phyloP scores from a whole-genome alignment of 306 rosid species.

The Prunus mume region DNA sequence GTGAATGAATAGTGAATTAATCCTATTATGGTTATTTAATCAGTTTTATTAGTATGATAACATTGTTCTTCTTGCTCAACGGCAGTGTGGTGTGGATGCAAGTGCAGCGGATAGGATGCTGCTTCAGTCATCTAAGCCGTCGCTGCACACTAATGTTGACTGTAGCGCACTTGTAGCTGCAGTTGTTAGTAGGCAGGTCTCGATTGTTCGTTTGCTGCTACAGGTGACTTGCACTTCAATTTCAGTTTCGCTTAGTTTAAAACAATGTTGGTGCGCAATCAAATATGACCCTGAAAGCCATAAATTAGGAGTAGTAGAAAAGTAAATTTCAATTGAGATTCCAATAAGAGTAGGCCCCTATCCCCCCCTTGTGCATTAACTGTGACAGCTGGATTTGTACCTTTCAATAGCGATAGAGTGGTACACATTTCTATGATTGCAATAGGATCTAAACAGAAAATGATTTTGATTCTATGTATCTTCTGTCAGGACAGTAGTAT shows the following conservation, averaged over 20 bases:
- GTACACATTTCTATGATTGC: slow-evolving; percentile 13
- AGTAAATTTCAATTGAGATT: neutral
- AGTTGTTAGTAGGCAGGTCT: slow-evolving; percentile 79
- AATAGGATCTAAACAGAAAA: slow-evolving; percentile 17
- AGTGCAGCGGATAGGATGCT: slow-evolving; percentile 64
- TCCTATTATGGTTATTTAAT: neutral
- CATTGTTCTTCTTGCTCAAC: slow-evolving; percentile 17
- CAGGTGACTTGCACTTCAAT: slow-evolving; percentile 48
- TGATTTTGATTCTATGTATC: neutral
- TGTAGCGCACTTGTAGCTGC: slow-evolving; percentile 87
- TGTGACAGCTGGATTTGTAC: slow-evolving; percentile 27
- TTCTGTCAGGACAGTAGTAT: slow-evolving; percentile 8
- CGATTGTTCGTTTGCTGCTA: slow-evolving; percentile 62
- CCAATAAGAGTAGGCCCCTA: slow-evolving; percentile 3
- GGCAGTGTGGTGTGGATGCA: slow-evolving; percentile 79
- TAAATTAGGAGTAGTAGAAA: neutral
- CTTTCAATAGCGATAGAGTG: neutral
- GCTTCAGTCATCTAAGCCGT: slow-evolving; percentile 82
- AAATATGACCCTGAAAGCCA: neutral
- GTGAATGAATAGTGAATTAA: neutral
- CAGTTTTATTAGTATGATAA: slow-evolving; percentile 13
- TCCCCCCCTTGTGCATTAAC: slow-evolving; percentile 4
- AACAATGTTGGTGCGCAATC: neutral
- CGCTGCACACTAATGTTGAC: slow-evolving; percentile 77
- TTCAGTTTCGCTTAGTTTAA: slow-evolving; percentile 16